Evolutionary conservation across 2,329 filamentous ascomycete genomes (phyloP).

Genomic region (Cladophialophora chaetospira): DNA sequence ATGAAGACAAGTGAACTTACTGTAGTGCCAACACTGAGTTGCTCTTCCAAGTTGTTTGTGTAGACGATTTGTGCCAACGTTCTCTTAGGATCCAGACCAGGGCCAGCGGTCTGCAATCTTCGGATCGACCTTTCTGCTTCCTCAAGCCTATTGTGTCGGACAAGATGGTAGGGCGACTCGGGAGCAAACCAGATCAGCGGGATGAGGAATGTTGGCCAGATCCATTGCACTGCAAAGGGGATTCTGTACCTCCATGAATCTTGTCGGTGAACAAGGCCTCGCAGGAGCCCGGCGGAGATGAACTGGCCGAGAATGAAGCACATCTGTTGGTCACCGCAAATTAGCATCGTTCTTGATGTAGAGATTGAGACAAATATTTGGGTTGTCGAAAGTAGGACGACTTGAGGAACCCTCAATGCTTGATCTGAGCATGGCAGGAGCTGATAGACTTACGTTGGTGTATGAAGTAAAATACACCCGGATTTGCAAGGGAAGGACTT

Average conservation of each 20-base stretch:
- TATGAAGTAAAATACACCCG: constrained; percentile 40
- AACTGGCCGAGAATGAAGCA: constrained; percentile 45
- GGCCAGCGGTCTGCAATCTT: constrained; percentile 31
- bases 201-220: constrained; percentile 52
- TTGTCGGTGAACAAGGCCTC: constrained; percentile 36
- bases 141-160: constrained; percentile 40
- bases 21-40: constrained; percentile 27
- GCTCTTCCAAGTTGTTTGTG: constrained; percentile 41
- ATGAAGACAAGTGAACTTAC: neutral
- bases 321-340: too few species aligned
- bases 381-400: too few species aligned
- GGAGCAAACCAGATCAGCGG: constrained; percentile 46
- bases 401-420: too few species aligned
- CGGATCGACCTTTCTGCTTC: constrained; percentile 39
- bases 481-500: constrained; percentile 35
- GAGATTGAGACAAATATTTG: too few species aligned
- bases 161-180: constrained; percentile 44
- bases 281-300: constrained; percentile 37
- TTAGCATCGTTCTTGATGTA: too few species aligned
- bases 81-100: constrained; percentile 35
- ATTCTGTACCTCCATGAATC: constrained; percentile 45
- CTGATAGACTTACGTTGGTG: too few species aligned
- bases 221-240: constrained; percentile 49
- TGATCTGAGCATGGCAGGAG: too few species aligned
- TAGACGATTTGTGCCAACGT: constrained; percentile 43